These are phyloP conservation scores for Penicillium waksmanii DNA, from an alignment of 495 filamentous ascomycete genomes.

Conservation along the genomic window DNA sequence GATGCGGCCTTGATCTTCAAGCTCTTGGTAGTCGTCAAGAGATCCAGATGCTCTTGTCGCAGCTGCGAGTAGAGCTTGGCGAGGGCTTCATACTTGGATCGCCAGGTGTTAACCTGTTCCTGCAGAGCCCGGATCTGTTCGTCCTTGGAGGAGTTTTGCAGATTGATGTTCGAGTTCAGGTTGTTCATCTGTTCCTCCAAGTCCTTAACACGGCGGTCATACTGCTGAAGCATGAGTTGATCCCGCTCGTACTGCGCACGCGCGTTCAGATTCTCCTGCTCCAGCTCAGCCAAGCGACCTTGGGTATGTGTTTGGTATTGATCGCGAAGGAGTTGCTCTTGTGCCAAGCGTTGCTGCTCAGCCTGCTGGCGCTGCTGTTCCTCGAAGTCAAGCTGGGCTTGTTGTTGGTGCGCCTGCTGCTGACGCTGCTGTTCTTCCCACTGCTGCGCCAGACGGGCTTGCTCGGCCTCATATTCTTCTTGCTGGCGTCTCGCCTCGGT, in stretches of 20 bases:
- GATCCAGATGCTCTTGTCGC: constrained; percentile 90
- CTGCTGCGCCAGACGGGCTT: constrained; percentile 81
- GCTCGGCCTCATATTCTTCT: constrained; percentile 91
- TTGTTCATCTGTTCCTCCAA: constrained; percentile 85
- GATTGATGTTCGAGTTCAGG: constrained; percentile 78
- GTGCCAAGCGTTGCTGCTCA: constrained; percentile 87
- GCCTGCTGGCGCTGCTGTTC: constrained; percentile 87
- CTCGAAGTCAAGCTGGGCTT: constrained; percentile 90
- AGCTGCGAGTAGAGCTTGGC: constrained; percentile 97
- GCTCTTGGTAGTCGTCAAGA: constrained; percentile 91
- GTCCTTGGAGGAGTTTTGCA: constrained; percentile 87
- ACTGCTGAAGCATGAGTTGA: constrained; percentile 94
- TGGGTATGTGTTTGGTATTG: constrained; percentile 92
- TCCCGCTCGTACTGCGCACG: constrained; percentile 95
- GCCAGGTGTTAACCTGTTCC: constrained; percentile 95
- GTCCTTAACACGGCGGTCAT: constrained; percentile 90
- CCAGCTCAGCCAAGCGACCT: constrained; percentile 88
- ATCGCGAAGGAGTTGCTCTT: constrained; percentile 84
- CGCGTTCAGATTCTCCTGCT: constrained; percentile 92
- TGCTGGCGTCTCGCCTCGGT: constrained; percentile 88
- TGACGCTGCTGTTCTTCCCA: constrained; percentile 74
- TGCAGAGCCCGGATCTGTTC: constrained; percentile 91
- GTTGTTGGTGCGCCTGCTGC: constrained; percentile 77
- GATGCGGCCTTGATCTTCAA: constrained; percentile 96
- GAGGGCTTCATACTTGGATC: constrained; percentile 93